Base-by-base conservation (phyloP, 2,329 filamentous ascomycete species). In the Paraphaeosphaeria sporulosa region DNA sequence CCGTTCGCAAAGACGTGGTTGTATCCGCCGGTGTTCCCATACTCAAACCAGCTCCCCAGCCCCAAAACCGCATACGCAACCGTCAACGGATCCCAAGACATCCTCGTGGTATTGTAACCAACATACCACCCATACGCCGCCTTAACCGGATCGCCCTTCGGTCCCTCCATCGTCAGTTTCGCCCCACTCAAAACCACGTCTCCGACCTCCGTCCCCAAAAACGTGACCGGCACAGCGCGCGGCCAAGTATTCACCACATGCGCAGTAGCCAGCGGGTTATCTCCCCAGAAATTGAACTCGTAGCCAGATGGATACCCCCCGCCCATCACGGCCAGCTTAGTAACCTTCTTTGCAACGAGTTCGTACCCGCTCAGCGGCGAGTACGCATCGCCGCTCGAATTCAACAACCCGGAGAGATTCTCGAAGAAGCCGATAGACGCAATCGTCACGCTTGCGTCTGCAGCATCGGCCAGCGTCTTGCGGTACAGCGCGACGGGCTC, bases 271-370 rank as follows among this genome's bases (percentile, higher is more conserved):
- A 59, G 58, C 0, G 80, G 71, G 58, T 82, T 77, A 46, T 71
- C 67, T 25, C 80, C 80, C 32, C 70, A 81, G 62, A 86, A 85
- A 67, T 86, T 86, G 69, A 75, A 86, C 56, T 83, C 80, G 56
- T 74, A 70, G 9, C 83, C 83, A 0, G 75, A 76, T 0, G 83
- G 82, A 57, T 84, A 86, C 7, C 59, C 69, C 13, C 84, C 84
- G 25, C 84, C 84, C 83, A 85, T 85, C 6, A 86, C 66, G 1
- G 85, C 81, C 1, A 86, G 74, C 66, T 86, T 79, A 1, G 69
- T 67, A 2, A 86, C 82, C 63, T 85, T 85, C 10, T 62, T 56
- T 1, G 71, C 61, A 23, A 85, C 62, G 1, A 86, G 78, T 9
- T 76, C 76, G 1, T 65, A 70, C 0, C 84, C 83, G 9, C 68